Evolutionary conservation across 2,329 filamentous ascomycete species (phyloP).

Genomic region (Aspergillus pseudoglaucus): DNA sequence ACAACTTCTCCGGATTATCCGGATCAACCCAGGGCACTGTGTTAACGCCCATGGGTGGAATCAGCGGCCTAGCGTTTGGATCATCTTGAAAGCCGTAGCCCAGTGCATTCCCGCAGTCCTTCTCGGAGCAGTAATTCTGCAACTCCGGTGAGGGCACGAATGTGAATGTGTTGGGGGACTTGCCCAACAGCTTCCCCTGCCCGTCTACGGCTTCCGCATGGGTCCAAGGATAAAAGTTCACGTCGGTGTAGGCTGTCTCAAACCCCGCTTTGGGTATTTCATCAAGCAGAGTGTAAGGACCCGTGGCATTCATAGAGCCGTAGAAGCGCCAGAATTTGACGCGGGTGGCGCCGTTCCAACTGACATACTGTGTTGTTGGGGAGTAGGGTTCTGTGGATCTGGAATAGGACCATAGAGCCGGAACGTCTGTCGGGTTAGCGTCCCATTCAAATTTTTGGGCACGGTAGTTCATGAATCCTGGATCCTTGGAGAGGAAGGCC

Average conservation of each 20-base stretch:
- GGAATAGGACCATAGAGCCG: constrained; percentile 36
- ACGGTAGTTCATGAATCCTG: constrained; percentile 36
- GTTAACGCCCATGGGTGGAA: constrained; percentile 25
- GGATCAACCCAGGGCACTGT: constrained; percentile 29
- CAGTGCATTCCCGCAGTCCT: constrained; percentile 22
- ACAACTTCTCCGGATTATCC: constrained; percentile 16
- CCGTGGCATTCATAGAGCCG: constrained; percentile 23
- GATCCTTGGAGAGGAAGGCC: constrained; percentile 26
- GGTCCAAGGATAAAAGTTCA: constrained; percentile 23
- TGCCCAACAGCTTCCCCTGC: constrained; percentile 26
- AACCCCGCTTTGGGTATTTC: constrained; percentile 30
- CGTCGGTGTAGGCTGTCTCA: constrained; percentile 30
- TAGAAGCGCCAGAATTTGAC: constrained; percentile 32
- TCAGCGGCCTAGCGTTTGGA: constrained; percentile 14
- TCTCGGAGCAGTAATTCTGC: constrained; percentile 24
- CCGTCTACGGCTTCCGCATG: constrained; percentile 32
- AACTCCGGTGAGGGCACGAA: constrained; percentile 32
- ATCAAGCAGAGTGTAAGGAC: constrained; percentile 24
- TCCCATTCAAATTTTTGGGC: constrained; percentile 39
- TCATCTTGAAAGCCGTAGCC: constrained; percentile 26
- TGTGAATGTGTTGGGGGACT: constrained; percentile 27
- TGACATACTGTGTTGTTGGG: constrained; percentile 30
- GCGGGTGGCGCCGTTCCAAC: constrained; percentile 38
- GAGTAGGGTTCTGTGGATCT: constrained; percentile 19
- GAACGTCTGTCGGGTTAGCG: constrained; percentile 34